Evolutionary conservation across 1,284 basidiomycete species (phyloP).

Genomic region (Ganoderma leucocontextum): DNA sequence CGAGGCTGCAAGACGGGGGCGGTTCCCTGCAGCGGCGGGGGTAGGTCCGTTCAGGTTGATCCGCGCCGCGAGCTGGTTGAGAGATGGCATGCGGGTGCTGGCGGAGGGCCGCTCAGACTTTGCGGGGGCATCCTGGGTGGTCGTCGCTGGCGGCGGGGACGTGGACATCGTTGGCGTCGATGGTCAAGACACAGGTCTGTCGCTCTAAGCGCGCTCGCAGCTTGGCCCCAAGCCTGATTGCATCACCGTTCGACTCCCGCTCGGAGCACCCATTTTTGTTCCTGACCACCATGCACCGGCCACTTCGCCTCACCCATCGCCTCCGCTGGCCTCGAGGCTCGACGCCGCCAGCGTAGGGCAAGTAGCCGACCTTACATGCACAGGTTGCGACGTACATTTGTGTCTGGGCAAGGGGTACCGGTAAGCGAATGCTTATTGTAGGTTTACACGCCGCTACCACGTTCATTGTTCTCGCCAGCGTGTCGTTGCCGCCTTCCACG

Average conservation of each 20-base stretch:
- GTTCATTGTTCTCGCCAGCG: slow-evolving; percentile 1
- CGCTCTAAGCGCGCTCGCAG: neutral
- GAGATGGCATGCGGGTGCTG: slow-evolving; percentile 65
- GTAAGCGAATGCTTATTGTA: slow-evolving; percentile 1
- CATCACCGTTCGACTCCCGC: slow-evolving; percentile 30
- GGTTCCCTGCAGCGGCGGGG: slow-evolving; percentile 49
- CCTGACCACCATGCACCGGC: neutral
- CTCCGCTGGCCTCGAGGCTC: neutral
- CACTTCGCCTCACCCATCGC: neutral
- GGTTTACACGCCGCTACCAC: neutral
- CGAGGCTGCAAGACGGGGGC: slow-evolving; percentile 78
- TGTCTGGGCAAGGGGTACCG: neutral
- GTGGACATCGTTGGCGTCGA: slow-evolving; percentile 41
- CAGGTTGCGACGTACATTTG: neutral
- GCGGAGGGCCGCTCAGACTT: slow-evolving; percentile 50
- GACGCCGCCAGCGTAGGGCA: neutral
- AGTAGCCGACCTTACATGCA: neutral
- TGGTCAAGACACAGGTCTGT: slow-evolving; percentile 14
- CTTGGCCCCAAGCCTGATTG: slow-evolving; percentile 15
- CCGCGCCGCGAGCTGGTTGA: slow-evolving; percentile 81
- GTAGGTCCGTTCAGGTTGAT: slow-evolving; percentile 59
- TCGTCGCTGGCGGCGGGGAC: slow-evolving; percentile 34
- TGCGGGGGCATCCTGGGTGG: slow-evolving; percentile 40
- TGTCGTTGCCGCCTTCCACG: neutral
- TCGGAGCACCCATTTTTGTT: slow-evolving; percentile 2